Evolutionary conservation across 495 filamentous ascomycete genomes (phyloP), one percentile per base, ranked within the genome.

Genomic region (Clohesyomyces aquaticus): DNA sequence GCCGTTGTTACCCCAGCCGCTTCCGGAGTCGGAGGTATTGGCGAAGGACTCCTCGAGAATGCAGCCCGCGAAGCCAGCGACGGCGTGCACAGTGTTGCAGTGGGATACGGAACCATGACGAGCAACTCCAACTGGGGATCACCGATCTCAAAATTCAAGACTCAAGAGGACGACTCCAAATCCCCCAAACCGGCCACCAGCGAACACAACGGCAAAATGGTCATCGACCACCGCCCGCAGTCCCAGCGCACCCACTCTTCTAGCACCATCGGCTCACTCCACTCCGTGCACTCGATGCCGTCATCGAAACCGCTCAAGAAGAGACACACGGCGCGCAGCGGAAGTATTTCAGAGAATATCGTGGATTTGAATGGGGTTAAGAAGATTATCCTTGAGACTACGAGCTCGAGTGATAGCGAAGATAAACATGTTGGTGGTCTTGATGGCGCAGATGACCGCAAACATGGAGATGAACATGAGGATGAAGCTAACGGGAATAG

Each of bases 301-400:
- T 23, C 32, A 38, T 14, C 27, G 22, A 47, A 18, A 51, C 63
- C 67, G n/a, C 18, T 66, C 6, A 60, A 67, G 28, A 74, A 72
- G 52, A 78, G 79, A 47, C 80, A 81, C 11, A 79, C 82, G 35
- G 88, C 89, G 0, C 84, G 91, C 35, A 92, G 88, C 67, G 92
- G 92, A 11, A 92, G 88, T 74, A 96, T 96, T 46, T 45, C 42
- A 46, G 51, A 55, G 51, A 55, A 55, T 22, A 82, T 92, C 19
- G 77, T 95, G 38, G 90, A 96, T 72, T 79, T 88, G 11, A 88
- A 88, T 46, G 91, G 91, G 1, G 82, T 95, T 29, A 86, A 88
- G 43, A 96, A 96, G 77, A 85, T 94, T 11, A 85, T 96, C 10
- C 82, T 96, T 11, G 88, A 93, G 66, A 85, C 87, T 41, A 88